Evolutionary conservation across 2,329 filamentous ascomycete genomes (phyloP), one percentile per base, ranked within the genome.

Genomic region (Alternaria alternata): DNA sequence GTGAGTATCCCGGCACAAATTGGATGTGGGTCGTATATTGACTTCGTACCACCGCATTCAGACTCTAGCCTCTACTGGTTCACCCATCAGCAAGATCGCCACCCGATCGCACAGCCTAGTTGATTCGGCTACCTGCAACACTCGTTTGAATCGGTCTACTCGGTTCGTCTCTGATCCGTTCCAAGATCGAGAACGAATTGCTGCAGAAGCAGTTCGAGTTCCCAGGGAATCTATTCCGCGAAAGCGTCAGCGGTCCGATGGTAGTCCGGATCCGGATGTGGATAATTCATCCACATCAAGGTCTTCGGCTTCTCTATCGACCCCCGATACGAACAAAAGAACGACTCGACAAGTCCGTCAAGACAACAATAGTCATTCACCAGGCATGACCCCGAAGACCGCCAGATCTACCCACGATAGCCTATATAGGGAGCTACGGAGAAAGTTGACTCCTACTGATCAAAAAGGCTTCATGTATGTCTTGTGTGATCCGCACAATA

Each of bases 401-500:
- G 41, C 54, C 16, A 44, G 56, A 39, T n/a, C 39, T 4, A 34
- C 48, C 14, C 54, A 66, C 24, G 38, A 36, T 22, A 44, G 18
- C 11, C 34, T 66, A 5, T 44, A 44, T 5, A 20, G 20, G 7
- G 43, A 43, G 34, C 54, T 62, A 39, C 22, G 11, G 26, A 39
- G 34, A 3, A 26, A 16, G 12, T 18, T 54, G 6, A 56, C 36
- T n/a, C 16, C 39, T 18, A 26, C 36, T 3, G 48, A 52, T n/a
- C 12, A 24, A 14, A 30, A 39, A 11, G 64, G 64, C n/a, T 3
- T 34, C 5, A 57, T 66, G 20, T 66, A 66, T 32, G 38, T 63
- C 16, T n/a, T 59, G 4, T n/a, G 34, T 32, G 47, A 61, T 20
- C 43, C 48, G 11, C 8, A 36, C 0, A 24, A 38, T 3, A 32